Evolutionary conservation across 202 grass and related monocot species (phyloP), one percentile per base, ranked within the genome.

Genomic region (Eragrostis tef): DNA sequence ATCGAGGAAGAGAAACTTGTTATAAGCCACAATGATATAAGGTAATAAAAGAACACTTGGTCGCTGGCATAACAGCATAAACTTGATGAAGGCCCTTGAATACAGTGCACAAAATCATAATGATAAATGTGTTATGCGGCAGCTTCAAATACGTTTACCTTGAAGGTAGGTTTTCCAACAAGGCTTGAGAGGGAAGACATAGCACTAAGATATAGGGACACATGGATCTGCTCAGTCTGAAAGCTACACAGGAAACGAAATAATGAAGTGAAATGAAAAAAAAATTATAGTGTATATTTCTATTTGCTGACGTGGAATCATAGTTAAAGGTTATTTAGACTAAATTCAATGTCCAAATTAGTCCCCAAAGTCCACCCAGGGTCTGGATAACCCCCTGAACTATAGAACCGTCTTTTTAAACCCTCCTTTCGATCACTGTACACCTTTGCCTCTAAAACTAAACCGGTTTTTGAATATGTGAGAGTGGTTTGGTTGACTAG

Each of bases 121-220:
- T 22, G 1, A 61, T 27, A 12, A 27, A 14, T 27, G 58, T 12
- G 2, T 58, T 58, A 58, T 39, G 54, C 11, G 36, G 58, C 1
- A 53, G 62, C 15, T 13, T 10, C 21, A 76, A 71, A 64, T 80
- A 3, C 36, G 57, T 58, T 66, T 92, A 93, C 94, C 90, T 93
- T 88, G 57, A 93, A 85, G 67, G 52, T 62, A 77, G 95, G 95
- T 80, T 93, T 84, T 79, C 86, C 83, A 76, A 98, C 70, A 74
- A 94, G 86, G 34, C 67, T 72, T 54, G 95, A 87, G 16, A 89
- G 74, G 53, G 87, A 85, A 86, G 87, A 94, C 60, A 89, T 75
- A 19, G 90, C 88, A 51, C 90, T 98, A 62, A 94, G 88, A 84
- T 98, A 98, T 70, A 98, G 70, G 49, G 90, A 98, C 11, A 94